Evolutionary conservation across 129 eudicot genomes (phyloP).

Genomic region (Escallonia herrerae): DNA sequence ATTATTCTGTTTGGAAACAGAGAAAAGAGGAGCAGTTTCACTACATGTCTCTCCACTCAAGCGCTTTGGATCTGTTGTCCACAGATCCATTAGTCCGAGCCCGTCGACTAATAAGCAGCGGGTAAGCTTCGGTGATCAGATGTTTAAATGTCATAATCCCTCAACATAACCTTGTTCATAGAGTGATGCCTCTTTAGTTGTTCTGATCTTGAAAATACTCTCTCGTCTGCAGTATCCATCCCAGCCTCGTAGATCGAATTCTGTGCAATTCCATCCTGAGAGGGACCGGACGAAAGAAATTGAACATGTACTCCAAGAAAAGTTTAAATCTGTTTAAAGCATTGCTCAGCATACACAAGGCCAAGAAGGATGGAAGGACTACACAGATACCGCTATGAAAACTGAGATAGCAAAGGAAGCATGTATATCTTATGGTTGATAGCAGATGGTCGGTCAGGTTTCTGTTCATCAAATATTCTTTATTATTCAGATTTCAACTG

Average conservation of each 20-base stretch:
- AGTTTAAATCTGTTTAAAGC: slow-evolving; percentile 58
- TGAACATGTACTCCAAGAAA: slow-evolving; percentile 49
- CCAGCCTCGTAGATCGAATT: slow-evolving; percentile 38
- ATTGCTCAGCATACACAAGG: slow-evolving; percentile 47
- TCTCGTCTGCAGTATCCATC: slow-evolving; percentile 28
- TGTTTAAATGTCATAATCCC: no score
- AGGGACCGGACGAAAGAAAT: slow-evolving; percentile 42
- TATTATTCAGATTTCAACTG: no score
- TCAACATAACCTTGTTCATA: not conserved
- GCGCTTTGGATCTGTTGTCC: slow-evolving; percentile 48
- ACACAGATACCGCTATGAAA: slow-evolving; percentile 20
- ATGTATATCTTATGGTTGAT: not conserved
- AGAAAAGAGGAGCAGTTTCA: slow-evolving; percentile 56
- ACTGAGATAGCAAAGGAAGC: slow-evolving; percentile 4
- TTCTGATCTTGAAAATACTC: no score
- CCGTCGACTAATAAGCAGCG: slow-evolving; percentile 26
- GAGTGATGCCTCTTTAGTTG: not conserved
- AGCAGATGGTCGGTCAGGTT: not conserved
- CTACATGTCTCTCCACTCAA: slow-evolving; percentile 52
- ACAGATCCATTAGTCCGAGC: slow-evolving; percentile 33
- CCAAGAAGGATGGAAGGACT: slow-evolving; percentile 33
- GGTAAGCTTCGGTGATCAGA: slow-evolving; percentile 26
- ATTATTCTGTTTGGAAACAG: slow-evolving; percentile 9
- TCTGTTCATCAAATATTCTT: no score
- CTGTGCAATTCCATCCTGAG: slow-evolving; percentile 30